These are phyloP conservation scores for Auxenochlorella pyrenoidosa DNA, from an alignment of 139 green algal genomes.

Conservation along the genomic window DNA sequence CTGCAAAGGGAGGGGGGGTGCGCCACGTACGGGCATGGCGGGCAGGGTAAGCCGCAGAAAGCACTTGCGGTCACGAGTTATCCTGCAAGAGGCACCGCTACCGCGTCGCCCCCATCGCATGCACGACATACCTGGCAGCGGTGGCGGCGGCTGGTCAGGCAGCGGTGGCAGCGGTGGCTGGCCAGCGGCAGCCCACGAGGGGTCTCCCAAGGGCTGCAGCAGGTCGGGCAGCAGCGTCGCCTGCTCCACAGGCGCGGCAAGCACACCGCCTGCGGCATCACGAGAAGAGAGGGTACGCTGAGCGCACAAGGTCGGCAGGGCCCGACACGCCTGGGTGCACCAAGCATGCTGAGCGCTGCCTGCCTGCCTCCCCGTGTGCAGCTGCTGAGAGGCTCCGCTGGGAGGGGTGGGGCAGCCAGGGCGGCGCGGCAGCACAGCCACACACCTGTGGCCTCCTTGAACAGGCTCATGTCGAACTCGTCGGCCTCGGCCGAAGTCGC, in stretches of 20 bases:
- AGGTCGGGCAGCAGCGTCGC: slow-evolving; percentile 7
- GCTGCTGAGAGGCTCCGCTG: too few species aligned
- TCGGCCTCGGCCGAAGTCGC: slow-evolving; percentile 10
- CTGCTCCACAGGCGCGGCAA: not conserved
- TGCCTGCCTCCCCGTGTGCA: too few species aligned
- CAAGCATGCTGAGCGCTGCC: not conserved
- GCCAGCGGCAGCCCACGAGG: not conserved
- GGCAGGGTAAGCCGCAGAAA: too few species aligned
- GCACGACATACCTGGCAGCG: slow-evolving; percentile 16
- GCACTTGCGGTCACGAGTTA: too few species aligned
- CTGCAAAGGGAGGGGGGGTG: too few species aligned
- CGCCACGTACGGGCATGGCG: too few species aligned
- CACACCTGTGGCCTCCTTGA: slow-evolving; percentile 22
- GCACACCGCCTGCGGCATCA: not conserved
- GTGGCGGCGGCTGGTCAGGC: not conserved
- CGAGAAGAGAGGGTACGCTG: too few species aligned
- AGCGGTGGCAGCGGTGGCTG: not conserved
- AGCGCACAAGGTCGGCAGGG: not conserved
- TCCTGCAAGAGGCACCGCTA: too few species aligned
- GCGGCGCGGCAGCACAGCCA: too few species aligned
- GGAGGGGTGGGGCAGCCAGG: too few species aligned
- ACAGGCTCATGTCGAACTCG: slow-evolving; percentile 28
- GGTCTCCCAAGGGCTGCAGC: not conserved
- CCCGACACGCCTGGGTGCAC: not conserved
- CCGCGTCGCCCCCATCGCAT: too few species aligned